A percentile compares a stretch with the other conserved stretches of the same genome.
Evolutionary conservation across 306 rosid genomes (phyloP).

Genomic region (Trifolium fragiferum): DNA sequence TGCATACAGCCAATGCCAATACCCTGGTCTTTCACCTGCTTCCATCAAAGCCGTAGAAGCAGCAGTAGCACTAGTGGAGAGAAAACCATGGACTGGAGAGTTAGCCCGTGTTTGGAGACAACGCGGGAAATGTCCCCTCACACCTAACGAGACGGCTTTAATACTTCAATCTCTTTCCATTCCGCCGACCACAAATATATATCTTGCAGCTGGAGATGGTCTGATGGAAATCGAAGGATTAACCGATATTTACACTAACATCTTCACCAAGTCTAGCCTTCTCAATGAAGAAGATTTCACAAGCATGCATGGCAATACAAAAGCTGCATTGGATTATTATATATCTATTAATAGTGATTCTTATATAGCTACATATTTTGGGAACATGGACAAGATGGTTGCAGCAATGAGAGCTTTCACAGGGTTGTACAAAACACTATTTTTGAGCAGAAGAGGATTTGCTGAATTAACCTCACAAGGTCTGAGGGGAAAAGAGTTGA

Average conservation of each 20-base stretch:
- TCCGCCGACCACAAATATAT: conserved; percentile 72
- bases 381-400: conserved; percentile 99
- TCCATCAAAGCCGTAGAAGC: conserved; percentile 72
- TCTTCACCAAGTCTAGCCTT: conserved; percentile 79
- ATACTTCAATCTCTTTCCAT: conserved; percentile 77
- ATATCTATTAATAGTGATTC: conserved; percentile 91
- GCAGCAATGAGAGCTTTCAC: conserved; percentile 87
- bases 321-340: conserved; percentile 92
- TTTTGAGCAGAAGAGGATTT: conserved; percentile 80
- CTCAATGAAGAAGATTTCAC: conserved; percentile 78
- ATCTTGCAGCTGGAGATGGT: conserved; percentile 94
- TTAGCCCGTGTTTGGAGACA: conserved; percentile 75
- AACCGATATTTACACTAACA: conserved; percentile 61
- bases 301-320: conserved; percentile 94
- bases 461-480: conserved; percentile 71
- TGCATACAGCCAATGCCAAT: conserved; percentile 90
- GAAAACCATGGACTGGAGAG: conserved; percentile 93
- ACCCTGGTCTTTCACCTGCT: conserved; percentile 63
- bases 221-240: conserved; percentile 86
- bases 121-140: conserved; percentile 90
- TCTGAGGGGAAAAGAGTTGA: conserved; percentile 61
- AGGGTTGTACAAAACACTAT: conserved; percentile 71
- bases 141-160: conserved; percentile 84
- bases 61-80: conserved; percentile 68
- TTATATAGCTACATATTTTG: conserved; percentile 82